Evolutionary conservation across 345 rosid species (phyloP).

Genomic region (Salix koriyanagi): DNA sequence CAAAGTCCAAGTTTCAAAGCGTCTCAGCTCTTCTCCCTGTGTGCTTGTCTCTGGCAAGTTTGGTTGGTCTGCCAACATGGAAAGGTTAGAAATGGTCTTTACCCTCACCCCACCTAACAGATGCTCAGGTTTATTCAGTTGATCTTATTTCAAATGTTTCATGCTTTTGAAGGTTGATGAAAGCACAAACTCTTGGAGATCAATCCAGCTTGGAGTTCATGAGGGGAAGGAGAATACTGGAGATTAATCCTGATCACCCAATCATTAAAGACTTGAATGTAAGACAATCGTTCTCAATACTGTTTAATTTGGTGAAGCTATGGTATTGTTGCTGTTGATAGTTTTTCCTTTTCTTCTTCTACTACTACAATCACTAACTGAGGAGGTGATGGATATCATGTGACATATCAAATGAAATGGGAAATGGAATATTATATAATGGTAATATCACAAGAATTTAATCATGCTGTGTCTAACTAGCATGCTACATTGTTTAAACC

Average conservation of each 20-base stretch:
- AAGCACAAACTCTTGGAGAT: conserved; percentile 98
- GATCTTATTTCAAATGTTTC: not conserved
- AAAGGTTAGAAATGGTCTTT: conserved; percentile 50
- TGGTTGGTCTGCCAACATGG: conserved; percentile 99
- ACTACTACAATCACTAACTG: not conserved
- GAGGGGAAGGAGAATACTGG: conserved; percentile 94
- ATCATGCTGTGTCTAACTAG: not conserved
- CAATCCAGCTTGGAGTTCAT: conserved; percentile 94
- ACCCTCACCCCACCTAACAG: not conserved
- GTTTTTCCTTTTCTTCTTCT: not conserved
- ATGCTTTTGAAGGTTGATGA: conserved; percentile 66
- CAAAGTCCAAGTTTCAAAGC: conserved; percentile 91
- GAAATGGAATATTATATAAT: not conserved
- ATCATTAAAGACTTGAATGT: conserved; percentile 82
- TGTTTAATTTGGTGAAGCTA: not conserved
- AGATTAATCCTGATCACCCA: conserved; percentile 93
- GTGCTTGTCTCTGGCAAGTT: conserved; percentile 98
- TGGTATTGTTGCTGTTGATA: not conserved
- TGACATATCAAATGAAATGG: not conserved
- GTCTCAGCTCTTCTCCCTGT: conserved; percentile 90
- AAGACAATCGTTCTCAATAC: conserved; percentile 21
- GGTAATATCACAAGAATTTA: not conserved
- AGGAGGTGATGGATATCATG: not conserved
- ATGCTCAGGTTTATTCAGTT: not conserved
- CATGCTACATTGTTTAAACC: not conserved